Evolutionary conservation across 805 yeast species (phyloP), one percentile per base, ranked within the genome.

Genomic region (Spencermartinsiella europaea): DNA sequence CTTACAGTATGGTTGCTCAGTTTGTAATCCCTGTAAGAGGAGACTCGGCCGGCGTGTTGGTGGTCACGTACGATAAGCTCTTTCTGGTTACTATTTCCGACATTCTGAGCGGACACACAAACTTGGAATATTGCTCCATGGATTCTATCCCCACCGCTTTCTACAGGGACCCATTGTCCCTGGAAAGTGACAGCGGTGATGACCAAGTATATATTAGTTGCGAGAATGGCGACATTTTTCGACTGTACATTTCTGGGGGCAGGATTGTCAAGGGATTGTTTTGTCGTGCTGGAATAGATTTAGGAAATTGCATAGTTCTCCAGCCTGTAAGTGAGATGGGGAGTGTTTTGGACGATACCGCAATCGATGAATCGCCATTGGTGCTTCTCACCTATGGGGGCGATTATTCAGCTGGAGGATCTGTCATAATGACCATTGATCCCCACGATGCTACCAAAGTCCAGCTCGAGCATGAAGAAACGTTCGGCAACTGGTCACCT

Each of bases 401-500:
- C 44, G 73, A 70, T 31, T 58, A 65, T 2, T 72, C 75, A 0
- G 55, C 65, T 2, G 67, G 69, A 44, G 68, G 72, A 27, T 68
- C 68, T 44, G 48, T 71, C 7, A 41, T 64, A 2, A 53, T 73
- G 58, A 0, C 58, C 58, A 33, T 16, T 10, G 39, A 42, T 16
- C 35, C 34, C 19, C 25, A 39, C 35, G 44, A 39, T 8, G 20
- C 21, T 3, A 17, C 25, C 15, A 34, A 34, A 3, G n/a, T 21
- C 5, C 34, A 39, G 19, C 3, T 33, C 22, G 46, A 36, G 15
- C 21, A 22, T 16, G 34, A 42, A 1, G 55, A 56, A 1, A 70
- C 63, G 44, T 70, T 65, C 56, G 65, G 63, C 33, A 73, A 70
- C 50, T 75, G 80, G 80, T 66, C 78, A 0, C 79, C 80, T 0